Base-by-base conservation (phyloP, 768 basidiomycete species). In the Tulasnella sp. region DNA sequence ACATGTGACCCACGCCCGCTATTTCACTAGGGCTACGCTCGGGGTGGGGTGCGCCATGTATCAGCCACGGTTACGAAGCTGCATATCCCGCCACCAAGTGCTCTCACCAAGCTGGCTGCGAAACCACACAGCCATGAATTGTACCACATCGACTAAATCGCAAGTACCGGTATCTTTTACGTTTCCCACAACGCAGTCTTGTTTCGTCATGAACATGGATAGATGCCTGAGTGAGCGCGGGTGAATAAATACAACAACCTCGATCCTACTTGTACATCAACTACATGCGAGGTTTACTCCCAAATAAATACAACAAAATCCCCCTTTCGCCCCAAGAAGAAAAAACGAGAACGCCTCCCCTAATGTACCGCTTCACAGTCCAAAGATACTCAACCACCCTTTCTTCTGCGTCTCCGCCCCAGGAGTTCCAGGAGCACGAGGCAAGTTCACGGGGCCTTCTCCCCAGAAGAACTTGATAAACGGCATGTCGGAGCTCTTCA, bases 401-500 rank as follows among this genome's bases (percentile, higher is more conserved):
- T 62, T 62, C 58, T 62, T 62, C 58, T n/a, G n/a, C 12, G n/a
- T 16, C 24, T 62, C 58, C 3, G 58, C 24, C 0, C 31, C 31
- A 5, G 58, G 58, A n/a, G 58, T 62, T 27, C 58, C 58, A 27
- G 58, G 27, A 0, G n/a, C 58, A 62, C 58, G 58, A 62, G 58
- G 58, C 21, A 62, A n/a, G 58, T 62, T 62, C 21, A 62, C 58
- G n/a, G 58, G 58, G 24, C 58, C 58, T n/a, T 62, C 58, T 34
- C 78, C 52, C 78, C 78, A 79, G 42, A 79, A 39, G 24, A 2
- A 44, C 68, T 48, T 79, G 71, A 79, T 52, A 1, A 34, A 14
- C 3, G 39, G 31, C n/a, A 74, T 14, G 24, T 71, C 68, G n/a
- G 62, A 24, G 34, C 6, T 44, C 4, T 72, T 88, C 81, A 92